Conservation (phyloP, 139 green algal species). For the Haematococcus sp. region DNA sequence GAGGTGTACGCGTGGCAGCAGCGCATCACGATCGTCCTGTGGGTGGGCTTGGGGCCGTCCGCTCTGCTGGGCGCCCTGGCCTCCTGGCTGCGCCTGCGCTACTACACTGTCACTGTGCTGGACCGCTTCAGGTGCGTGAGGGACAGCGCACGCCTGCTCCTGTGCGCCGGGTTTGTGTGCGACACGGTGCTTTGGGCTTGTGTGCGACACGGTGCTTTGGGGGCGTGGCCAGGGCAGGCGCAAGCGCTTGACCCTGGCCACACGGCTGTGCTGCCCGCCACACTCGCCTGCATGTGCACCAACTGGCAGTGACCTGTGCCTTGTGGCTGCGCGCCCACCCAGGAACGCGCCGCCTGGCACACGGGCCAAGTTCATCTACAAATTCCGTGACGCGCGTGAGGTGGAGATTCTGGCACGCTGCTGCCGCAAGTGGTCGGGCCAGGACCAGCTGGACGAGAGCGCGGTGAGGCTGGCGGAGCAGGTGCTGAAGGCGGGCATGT, state of each 20-base stretch:
- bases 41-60: not conserved
- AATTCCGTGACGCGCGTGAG: slow-evolving; percentile 42
- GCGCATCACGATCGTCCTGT: not conserved
- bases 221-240: too few relatives aligned
- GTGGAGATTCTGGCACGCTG: slow-evolving; percentile 46
- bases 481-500: slow-evolving; percentile 14
- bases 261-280: too few relatives aligned
- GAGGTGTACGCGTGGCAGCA: not conserved
- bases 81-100: slow-evolving; percentile 14
- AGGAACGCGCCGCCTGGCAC: slow-evolving; percentile 18
- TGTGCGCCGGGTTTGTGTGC: not conserved
- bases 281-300: too few relatives aligned
- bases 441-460: slow-evolving; percentile 11
- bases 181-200: not conserved
- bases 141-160: not conserved
- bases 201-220: too few relatives aligned
- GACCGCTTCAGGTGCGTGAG: slow-evolving; percentile 6
- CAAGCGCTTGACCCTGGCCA: too few relatives aligned
- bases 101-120: not conserved
- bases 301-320: too few relatives aligned
- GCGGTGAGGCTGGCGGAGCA: slow-evolving; percentile 13
- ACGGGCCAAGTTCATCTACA: slow-evolving; percentile 37
- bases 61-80: not conserved
- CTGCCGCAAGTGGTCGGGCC: slow-evolving; percentile 29
- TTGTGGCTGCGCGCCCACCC: too few relatives aligned